Base-by-base conservation (phyloP, 306 rosid species). In the Trifolium subterraneum region DNA sequence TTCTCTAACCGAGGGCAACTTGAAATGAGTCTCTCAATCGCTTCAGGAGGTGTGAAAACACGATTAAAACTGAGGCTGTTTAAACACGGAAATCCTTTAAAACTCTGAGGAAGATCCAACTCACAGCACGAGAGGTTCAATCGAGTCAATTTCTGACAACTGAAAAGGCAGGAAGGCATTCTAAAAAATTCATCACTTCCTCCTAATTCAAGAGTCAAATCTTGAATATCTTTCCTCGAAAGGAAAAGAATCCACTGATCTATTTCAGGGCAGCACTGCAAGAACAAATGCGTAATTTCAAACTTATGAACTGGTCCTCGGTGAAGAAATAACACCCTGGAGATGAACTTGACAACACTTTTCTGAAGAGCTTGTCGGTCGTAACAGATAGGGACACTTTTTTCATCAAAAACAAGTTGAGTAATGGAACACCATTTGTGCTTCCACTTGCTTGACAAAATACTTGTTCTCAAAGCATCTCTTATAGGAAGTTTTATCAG, bases 161-260 rank as follows among this genome's bases (percentile, higher is more conserved):
- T 71, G 74, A 90, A 94, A 84, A 94, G 93, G 78, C 90, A 84
- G 4, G 97, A 86, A 47, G 96, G 96, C 51, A 88, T 84, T 73
- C 96, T 81, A 58, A 86, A 87, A 84, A 90, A 94, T 73, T 91
- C 93, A 1, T 83, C 91, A 15, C 85, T 92, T 22, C 88, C 97
- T 22, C 88, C 97, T 60, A 94, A 79, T 45, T 88, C 91, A 76
- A 94, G 88, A 62, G 82, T 77, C 81, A 94, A 59, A 64, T 91
- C 96, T 69, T 89, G 88, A 33, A 94, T 71, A 72, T 76, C 91
- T 38, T 88, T 88, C 85, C 96, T 90, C 0, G 97, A 94, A 16
- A 91, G 95, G 80, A 86, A 91, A 78, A 94, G 95, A 70, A 94
- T 63, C 97, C 97, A 94, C 70, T 91, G 97, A 68, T 94, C 91